Base-by-base conservation (phyloP, 2,329 filamentous ascomycete genomes). In the Trichoderma sp. region DNA sequence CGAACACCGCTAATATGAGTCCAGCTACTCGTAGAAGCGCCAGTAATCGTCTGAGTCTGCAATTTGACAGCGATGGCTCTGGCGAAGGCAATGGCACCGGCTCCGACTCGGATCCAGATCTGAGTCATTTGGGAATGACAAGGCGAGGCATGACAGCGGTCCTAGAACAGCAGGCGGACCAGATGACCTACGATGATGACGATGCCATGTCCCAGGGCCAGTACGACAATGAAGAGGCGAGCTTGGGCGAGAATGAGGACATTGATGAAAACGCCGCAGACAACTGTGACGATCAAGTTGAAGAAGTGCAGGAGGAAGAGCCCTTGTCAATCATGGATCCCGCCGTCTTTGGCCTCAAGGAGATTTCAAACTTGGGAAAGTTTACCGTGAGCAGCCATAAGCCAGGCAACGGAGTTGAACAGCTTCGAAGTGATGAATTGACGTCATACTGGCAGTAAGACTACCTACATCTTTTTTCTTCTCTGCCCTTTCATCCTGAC, bases 371-470 rank as follows among this genome's bases (percentile, higher is more conserved):
- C 71, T 85, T 96, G 24, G 92, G 91, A 37, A 91, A 90, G 72
- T 95, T 93, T 84, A 94, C 91, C 13, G 92, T 95, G 73, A 93
- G 90, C 77, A 92, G 89, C 75, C 89, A 89, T 75, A 96, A 96
- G 79, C 91, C 91, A 1, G 92, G 92, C 49, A 93, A 91, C 73
- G 91, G 91, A 2, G 89, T 95, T 16, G 88, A 90, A 30, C 91
- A 93, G 75, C 86, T 96, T 24, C 87, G 92, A 37, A 89, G 87
- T 71, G 91, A 94, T 18, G 90, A 92, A 69, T 86, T 91, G 8
- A 85, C 86, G 70, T 85, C 89, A 63, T 96, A 91, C 79, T 96
- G 92, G 92, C 92, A 96, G 89, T 90, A 81, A 74, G 87, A 81
- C 16, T 28, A 43, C 18, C 24, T 13, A 21, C 37, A 64, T 21